Evolutionary conservation across 139 green algal genomes (phyloP).

Genomic region (Chlorella sp.): DNA sequence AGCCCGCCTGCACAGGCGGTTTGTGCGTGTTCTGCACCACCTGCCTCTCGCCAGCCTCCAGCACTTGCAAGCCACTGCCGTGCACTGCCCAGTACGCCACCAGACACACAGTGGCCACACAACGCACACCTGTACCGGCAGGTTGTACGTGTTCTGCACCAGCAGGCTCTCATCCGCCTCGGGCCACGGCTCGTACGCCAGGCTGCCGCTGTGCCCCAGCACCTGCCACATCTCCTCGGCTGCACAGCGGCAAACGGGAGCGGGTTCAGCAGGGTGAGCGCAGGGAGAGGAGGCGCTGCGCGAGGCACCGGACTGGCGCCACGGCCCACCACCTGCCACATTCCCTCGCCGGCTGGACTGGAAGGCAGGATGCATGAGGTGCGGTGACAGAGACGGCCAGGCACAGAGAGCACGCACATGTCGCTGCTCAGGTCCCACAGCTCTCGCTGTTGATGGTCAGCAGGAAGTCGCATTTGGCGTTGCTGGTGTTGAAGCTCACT

Average conservation of each 20-base stretch:
- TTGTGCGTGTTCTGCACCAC: neutral
- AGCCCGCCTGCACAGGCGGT: neutral
- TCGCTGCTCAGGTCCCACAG: too few species aligned
- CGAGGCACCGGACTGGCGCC: too few species aligned
- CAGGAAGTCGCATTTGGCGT: too few species aligned
- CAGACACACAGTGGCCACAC: too few species aligned
- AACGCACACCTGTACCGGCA: slow-evolving; percentile 90
- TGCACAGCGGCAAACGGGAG: neutral
- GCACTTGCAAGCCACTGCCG: too few species aligned
- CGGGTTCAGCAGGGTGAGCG: neutral
- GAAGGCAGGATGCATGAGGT: neutral
- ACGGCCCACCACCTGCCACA: too few species aligned
- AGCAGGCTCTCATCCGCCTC: slow-evolving; percentile 77
- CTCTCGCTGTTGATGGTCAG: too few species aligned
- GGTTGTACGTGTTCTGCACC: slow-evolving; percentile 78
- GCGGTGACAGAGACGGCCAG: slow-evolving; percentile 80
- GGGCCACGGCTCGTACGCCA: slow-evolving; percentile 91
- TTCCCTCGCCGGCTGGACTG: too few species aligned
- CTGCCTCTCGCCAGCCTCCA: neutral
- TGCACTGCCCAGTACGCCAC: too few species aligned
- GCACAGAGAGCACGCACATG: slow-evolving; percentile 7
- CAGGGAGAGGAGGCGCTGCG: neutral
- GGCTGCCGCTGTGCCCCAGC: slow-evolving; percentile 65
- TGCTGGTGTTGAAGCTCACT: too few species aligned
- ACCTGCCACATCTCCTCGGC: slow-evolving; percentile 30